Conservation (phyloP, 1,284 basidiomycete species). For the Sutorius eximius region DNA sequence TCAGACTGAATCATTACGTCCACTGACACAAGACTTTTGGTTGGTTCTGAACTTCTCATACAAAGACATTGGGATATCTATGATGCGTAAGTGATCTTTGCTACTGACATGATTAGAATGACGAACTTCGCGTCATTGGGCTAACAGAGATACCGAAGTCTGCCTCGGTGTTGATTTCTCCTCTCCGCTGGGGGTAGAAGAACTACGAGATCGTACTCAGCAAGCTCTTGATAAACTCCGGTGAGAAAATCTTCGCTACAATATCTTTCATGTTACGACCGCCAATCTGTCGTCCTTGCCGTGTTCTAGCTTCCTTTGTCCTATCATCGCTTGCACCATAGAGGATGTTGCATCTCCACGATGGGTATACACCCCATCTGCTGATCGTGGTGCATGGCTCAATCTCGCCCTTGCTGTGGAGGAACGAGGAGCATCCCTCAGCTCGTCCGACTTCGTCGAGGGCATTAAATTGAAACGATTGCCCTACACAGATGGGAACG, state of each 20-base stretch:
- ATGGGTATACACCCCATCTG: slow-evolving; percentile 24
- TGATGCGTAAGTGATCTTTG: slow-evolving; percentile 12
- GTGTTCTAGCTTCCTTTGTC: slow-evolving; percentile 19
- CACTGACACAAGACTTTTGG: slow-evolving; percentile 6
- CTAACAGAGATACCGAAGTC: slow-evolving; percentile 12
- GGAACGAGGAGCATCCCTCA: slow-evolving; percentile 17
- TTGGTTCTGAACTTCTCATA: slow-evolving; percentile 22
- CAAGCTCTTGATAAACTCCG: slow-evolving; percentile 21
- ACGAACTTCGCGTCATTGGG: neutral
- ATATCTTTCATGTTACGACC: neutral
- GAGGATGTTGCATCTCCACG: slow-evolving; percentile 14
- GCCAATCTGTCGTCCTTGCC: no score
- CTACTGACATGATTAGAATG: neutral
- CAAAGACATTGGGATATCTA: slow-evolving; percentile 14
- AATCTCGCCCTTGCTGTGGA: slow-evolving; percentile 19
- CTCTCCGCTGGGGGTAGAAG: slow-evolving; percentile 8
- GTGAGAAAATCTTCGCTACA: slow-evolving; percentile 1
- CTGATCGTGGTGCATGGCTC: slow-evolving; percentile 23
- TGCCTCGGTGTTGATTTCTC: slow-evolving; percentile 18
- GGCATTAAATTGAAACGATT: slow-evolving; percentile 17
- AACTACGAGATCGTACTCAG: slow-evolving; percentile 10
- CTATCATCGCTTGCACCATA: slow-evolving; percentile 19
- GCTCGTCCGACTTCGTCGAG: slow-evolving; percentile 16
- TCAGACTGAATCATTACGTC: neutral
- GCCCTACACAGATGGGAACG: slow-evolving; percentile 13